phyloP scores from a whole-genome alignment of 176 grass and related monocot genomes.

The Triticum monococcum region DNA sequence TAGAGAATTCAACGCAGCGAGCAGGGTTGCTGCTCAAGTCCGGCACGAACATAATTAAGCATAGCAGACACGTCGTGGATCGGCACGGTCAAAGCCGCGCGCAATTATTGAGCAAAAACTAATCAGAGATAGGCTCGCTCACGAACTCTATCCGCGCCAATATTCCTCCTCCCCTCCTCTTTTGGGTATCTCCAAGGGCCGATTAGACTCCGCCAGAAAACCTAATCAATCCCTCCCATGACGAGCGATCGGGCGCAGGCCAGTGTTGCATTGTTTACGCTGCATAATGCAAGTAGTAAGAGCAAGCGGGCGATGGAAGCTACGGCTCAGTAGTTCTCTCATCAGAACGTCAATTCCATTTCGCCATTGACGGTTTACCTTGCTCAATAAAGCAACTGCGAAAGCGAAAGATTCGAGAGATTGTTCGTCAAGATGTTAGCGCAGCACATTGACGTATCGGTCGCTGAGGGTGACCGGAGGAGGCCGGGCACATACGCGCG shows the following conservation, averaged over 20 bases:
- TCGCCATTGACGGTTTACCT: not conserved
- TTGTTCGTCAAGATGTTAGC: not conserved
- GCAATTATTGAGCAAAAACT: slow-evolving; percentile 44
- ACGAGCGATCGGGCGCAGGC: slow-evolving; percentile 15
- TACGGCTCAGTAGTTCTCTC: not conserved
- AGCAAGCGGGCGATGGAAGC: no score
- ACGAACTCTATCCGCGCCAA: slow-evolving; percentile 40
- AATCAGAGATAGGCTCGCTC: not conserved
- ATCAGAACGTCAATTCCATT: not conserved
- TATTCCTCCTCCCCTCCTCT: slow-evolving; percentile 21
- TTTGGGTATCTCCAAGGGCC: slow-evolving; percentile 51
- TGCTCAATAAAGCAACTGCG: not conserved
- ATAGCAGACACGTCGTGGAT: not conserved
- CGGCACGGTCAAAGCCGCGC: slow-evolving; percentile 29
- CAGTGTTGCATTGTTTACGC: not conserved
- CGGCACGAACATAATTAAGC: not conserved
- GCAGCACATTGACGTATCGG: not conserved
- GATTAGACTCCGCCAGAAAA: slow-evolving; percentile 16
- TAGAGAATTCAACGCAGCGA: not conserved
- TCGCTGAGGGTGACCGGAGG: not conserved
- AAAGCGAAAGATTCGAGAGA: not conserved
- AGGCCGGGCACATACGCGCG: not conserved
- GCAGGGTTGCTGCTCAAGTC: slow-evolving; percentile 4
- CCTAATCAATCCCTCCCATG: slow-evolving; percentile 9
- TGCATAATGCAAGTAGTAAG: slow-evolving; percentile 25